These are phyloP conservation scores for Clonostachys sp. DNA, from an alignment of 2,329 filamentous ascomycete species.

Conservation along the genomic window DNA sequence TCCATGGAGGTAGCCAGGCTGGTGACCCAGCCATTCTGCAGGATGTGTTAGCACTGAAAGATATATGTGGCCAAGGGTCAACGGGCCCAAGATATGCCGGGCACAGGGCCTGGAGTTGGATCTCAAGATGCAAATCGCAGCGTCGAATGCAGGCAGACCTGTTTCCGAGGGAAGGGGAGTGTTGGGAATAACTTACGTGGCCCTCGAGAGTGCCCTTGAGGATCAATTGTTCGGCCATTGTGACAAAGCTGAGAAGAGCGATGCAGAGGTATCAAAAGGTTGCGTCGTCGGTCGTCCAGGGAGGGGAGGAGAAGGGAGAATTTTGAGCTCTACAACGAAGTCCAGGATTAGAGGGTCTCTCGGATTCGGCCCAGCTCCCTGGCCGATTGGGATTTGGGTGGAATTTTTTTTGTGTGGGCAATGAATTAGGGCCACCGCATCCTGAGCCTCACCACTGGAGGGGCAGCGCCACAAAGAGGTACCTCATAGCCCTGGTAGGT, in stretches of 20 bases:
- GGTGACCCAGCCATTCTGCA: conserved; percentile 94
- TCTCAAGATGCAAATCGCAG: neutral
- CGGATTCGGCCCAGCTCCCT: neutral
- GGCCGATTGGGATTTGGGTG: conserved; percentile 25
- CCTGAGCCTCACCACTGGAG: conserved; percentile 3
- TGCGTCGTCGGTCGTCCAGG: conserved; percentile 14
- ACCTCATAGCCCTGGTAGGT: too few species aligned
- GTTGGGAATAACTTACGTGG: conserved; percentile 60
- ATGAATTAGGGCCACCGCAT: conserved; percentile 41
- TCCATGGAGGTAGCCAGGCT: conserved; percentile 97
- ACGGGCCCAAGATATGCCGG: too few species aligned
- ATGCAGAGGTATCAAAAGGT: conserved; percentile 12
- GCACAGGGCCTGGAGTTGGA: neutral
- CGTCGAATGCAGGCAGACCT: neutral
- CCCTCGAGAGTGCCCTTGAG: conserved; percentile 96
- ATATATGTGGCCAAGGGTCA: neutral
- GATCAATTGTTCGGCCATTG: conserved; percentile 91
- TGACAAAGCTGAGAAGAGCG: conserved; percentile 21
- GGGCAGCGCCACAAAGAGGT: too few species aligned
- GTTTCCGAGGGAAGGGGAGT: neutral
- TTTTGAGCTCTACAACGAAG: conserved; percentile 18
- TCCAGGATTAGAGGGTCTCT: neutral
- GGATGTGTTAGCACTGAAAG: conserved; percentile 8
- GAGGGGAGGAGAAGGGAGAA: conserved; percentile 27
- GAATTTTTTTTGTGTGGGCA: conserved; percentile 43